Percentiles rank a stretch among this genome's conserved stretches.
These are phyloP conservation scores for Rhodotorula glutinis DNA, from an alignment of 1,284 basidiomycete genomes.

Conservation along the genomic window DNA sequence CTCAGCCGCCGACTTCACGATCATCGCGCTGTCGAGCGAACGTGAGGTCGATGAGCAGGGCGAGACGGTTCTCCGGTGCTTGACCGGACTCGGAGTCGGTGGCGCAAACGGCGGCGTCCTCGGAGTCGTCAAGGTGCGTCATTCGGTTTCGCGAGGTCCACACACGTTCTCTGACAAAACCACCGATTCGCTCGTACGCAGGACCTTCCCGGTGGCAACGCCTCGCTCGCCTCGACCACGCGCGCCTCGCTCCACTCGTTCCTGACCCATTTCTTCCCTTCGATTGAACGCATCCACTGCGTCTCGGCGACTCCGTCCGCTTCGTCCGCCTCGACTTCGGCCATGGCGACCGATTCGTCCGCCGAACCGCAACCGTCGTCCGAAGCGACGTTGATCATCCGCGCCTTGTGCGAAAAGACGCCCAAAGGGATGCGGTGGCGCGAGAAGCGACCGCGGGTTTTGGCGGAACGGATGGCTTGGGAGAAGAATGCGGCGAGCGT, in stretches of 20 bases:
- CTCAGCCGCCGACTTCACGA: constrained; percentile 85
- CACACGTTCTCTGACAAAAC: constrained; percentile 2
- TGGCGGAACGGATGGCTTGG: constrained; percentile 61
- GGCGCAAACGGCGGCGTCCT: constrained; percentile 68
- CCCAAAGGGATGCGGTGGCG: constrained; percentile 69
- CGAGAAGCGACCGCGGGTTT: constrained; percentile 72
- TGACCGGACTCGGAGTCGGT: constrained; percentile 52
- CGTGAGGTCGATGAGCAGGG: constrained; percentile 82
- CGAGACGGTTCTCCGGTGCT: constrained; percentile 80
- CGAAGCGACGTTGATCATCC: constrained; percentile 67
- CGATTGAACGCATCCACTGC: constrained; percentile 60
- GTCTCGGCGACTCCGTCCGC: constrained; percentile 54
- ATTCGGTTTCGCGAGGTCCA: constrained; percentile 48
- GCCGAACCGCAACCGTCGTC: constrained; percentile 46
- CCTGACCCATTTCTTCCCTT: constrained; percentile 89
- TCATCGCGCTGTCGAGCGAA: constrained; percentile 75
- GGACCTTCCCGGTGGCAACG: constrained; percentile 57
- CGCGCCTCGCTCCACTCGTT: constrained; percentile 86
- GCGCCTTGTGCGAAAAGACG: constrained; percentile 73
- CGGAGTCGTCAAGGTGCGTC: constrained; percentile 61
- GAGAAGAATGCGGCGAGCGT: constrained; percentile 18
- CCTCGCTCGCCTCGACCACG: constrained; percentile 52
- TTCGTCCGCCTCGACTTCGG: constrained; percentile 51
- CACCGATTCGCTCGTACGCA: no score
- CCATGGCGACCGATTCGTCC: constrained; percentile 38